A percentile compares a stretch with the other conserved stretches of the same genome.
These are phyloP conservation scores for Podosphaera fusca DNA, from an alignment of 2,329 filamentous ascomycete species.

Conservation along the genomic window DNA sequence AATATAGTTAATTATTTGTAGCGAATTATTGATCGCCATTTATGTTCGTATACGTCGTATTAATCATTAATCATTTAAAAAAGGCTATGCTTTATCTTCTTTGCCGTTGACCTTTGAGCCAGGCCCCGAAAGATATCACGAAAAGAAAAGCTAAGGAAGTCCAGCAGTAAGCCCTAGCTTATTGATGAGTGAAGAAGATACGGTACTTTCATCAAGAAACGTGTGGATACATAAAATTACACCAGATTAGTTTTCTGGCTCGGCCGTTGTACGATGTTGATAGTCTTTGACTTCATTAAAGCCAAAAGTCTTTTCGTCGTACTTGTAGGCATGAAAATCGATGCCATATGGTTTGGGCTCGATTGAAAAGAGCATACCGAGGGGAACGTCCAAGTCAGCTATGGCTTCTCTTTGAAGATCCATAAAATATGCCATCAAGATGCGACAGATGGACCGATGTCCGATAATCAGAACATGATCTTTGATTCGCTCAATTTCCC, in stretches of 20 bases:
- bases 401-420: slow-evolving; percentile 78
- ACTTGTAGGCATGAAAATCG: slow-evolving; percentile 87
- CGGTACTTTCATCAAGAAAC: background rate
- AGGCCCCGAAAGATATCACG: too few relatives aligned
- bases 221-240: background rate
- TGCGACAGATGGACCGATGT: slow-evolving; percentile 76
- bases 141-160: background rate
- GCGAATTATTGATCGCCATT: too few relatives aligned
- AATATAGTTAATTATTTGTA: too few relatives aligned
- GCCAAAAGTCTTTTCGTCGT: slow-evolving; percentile 53
- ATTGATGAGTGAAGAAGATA: background rate
- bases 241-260: slow-evolving; percentile 2
- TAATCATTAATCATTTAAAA: background rate
- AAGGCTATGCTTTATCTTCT: background rate
- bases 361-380: slow-evolving; percentile 83
- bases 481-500: slow-evolving; percentile 90
- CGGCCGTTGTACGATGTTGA: slow-evolving; percentile 35
- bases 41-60: too few relatives aligned
- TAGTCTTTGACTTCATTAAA: slow-evolving; percentile 79
- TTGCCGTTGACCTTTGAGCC: background rate
- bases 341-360: slow-evolving; percentile 96
- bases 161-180: background rate
- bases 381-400: slow-evolving; percentile 76
- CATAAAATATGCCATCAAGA: slow-evolving; percentile 91
- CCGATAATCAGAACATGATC: slow-evolving; percentile 85